phyloP scores from a whole-genome alignment of 768 basidiomycete genomes.

The Calocera cornea region DNA sequence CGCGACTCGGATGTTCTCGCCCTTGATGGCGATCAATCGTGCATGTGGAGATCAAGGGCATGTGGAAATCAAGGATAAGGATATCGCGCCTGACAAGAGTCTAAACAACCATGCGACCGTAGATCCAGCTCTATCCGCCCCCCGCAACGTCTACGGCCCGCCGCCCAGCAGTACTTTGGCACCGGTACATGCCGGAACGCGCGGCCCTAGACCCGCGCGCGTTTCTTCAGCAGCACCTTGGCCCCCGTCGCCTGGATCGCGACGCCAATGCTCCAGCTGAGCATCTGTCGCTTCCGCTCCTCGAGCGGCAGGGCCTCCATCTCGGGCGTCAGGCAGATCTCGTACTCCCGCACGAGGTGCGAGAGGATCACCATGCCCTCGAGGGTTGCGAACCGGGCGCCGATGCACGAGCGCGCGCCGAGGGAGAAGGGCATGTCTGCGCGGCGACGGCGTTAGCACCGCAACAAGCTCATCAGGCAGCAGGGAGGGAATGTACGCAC shows the following conservation, averaged over 20 bases:
- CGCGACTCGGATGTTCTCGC: no score
- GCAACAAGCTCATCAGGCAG: background rate
- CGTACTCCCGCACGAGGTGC: slow-evolving; percentile 31
- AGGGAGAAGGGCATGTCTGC: slow-evolving; percentile 28
- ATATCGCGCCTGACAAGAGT: no score
- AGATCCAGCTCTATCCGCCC: no score
- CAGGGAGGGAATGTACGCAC: slow-evolving; percentile 20
- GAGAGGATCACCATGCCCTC: slow-evolving; percentile 34
- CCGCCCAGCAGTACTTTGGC: no score
- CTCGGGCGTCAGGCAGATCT: slow-evolving; percentile 30
- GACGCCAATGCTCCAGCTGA: slow-evolving; percentile 29
- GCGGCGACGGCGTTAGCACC: background rate
- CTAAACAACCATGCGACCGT: no score
- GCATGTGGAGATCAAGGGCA: no score
- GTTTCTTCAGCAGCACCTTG: background rate
- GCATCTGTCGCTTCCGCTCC: slow-evolving; percentile 25
- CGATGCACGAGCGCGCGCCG: slow-evolving; percentile 37
- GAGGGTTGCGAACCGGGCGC: slow-evolving; percentile 35
- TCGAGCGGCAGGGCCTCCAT: slow-evolving; percentile 20
- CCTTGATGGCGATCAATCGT: no score
- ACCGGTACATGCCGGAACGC: no score
- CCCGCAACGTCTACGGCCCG: no score
- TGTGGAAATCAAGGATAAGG: no score
- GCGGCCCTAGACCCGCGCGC: background rate
- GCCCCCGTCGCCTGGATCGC: slow-evolving; percentile 16